A percentile compares a stretch with the other conserved stretches of the same genome.
Conservation (phyloP, 495 filamentous ascomycete species). For the Hypoxylon fuscum region DNA sequence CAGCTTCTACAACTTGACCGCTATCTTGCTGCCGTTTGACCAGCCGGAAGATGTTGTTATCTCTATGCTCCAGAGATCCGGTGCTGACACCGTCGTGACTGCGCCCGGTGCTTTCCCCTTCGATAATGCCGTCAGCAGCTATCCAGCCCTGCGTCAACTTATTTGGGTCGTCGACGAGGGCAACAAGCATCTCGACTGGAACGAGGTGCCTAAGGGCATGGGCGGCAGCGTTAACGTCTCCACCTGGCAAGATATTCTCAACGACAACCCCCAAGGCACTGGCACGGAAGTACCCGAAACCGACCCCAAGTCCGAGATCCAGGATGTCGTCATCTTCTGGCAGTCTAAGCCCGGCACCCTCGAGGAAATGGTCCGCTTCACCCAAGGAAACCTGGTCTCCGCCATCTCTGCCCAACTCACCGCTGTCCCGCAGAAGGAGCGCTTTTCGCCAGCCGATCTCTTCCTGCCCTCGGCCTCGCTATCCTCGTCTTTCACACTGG, state of each 20-base stretch:
- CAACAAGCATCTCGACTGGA: constrained; percentile 89
- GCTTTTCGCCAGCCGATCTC: constrained; percentile 75
- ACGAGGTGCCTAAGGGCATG: constrained; percentile 79
- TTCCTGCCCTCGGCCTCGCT: constrained; percentile 91
- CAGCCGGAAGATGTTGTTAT: constrained; percentile 71
- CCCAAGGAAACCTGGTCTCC: constrained; percentile 79
- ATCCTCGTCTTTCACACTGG: constrained; percentile 78
- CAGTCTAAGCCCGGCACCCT: constrained; percentile 57
- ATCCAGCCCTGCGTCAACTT: constrained; percentile 75
- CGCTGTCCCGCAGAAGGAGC: constrained; percentile 75
- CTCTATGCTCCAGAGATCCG: constrained; percentile 71
- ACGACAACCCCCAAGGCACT: constrained; percentile 63
- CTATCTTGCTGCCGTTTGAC: constrained; percentile 86
- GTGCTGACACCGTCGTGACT: constrained; percentile 83
- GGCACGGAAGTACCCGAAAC: constrained; percentile 56
- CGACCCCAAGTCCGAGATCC: constrained; percentile 57
- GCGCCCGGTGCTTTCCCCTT: constrained; percentile 89
- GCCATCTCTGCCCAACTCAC: constrained; percentile 81
- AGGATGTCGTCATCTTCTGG: constrained; percentile 70
- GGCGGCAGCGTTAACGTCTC: constrained; percentile 76
- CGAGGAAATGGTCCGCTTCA: constrained; percentile 79
- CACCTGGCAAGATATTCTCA: constrained; percentile 87
- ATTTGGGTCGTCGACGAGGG: constrained; percentile 94
- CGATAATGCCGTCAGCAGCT: constrained; percentile 70
- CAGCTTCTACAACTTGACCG: constrained; percentile 81